Conservation (phyloP, 164 flowering plant genomes). For the Annona squamosa region DNA sequence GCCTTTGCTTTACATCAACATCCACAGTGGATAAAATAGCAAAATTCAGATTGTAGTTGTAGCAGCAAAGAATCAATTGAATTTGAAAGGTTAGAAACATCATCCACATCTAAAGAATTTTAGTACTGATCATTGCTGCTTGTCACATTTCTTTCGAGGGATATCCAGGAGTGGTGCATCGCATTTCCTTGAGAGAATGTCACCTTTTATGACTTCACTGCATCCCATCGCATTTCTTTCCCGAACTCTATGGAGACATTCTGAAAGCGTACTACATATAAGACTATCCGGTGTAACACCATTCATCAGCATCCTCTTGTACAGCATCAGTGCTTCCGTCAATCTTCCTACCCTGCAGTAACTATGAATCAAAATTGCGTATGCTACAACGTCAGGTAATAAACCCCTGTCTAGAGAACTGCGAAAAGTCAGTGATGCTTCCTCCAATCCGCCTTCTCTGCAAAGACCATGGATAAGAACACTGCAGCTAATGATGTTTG, state of each 20-base stretch:
- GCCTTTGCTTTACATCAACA: background rate
- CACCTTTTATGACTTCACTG: background rate
- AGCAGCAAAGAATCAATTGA: too few species aligned
- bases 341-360: constrained; percentile 39
- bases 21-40: background rate
- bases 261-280: constrained; percentile 18
- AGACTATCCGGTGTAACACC: constrained; percentile 35
- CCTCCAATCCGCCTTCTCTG: constrained; percentile 34
- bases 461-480: constrained; percentile 51
- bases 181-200: background rate
- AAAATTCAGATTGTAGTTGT: background rate
- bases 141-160: background rate
- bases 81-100: background rate
- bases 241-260: constrained; percentile 4
- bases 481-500: constrained; percentile 43
- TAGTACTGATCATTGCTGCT: background rate
- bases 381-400: constrained; percentile 48
- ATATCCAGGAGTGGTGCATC: background rate
- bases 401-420: constrained; percentile 26
- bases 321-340: constrained; percentile 32
- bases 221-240: background rate
- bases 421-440: constrained; percentile 35
- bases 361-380: constrained; percentile 39
- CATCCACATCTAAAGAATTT: background rate
- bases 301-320: constrained; percentile 29